Evolutionary conservation across 371 early-diverging fungal genomes (phyloP).

Genomic region (Mortierella sp.): DNA sequence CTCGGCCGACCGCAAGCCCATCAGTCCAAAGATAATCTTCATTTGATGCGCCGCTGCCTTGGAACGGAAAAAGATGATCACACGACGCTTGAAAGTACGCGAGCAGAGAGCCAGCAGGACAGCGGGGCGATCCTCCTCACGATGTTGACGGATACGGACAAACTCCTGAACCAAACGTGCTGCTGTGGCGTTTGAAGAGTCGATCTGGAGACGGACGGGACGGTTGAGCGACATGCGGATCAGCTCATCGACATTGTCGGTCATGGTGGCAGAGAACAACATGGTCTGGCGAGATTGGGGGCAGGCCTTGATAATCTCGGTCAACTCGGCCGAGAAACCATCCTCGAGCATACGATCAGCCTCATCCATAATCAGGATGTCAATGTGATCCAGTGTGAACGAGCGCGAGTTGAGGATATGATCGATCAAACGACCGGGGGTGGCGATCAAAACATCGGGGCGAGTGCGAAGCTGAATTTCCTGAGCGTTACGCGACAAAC

Average conservation of each 20-base stretch:
- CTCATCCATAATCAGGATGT: slow-evolving; percentile 99
- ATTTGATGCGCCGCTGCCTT: slow-evolving; percentile 97
- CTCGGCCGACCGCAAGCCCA: slow-evolving; percentile 94
- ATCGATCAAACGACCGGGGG: slow-evolving; percentile 99
- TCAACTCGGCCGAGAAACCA: slow-evolving; percentile 98
- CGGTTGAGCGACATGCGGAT: slow-evolving; percentile 92
- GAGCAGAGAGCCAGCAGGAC: slow-evolving; percentile 88
- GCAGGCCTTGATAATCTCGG: slow-evolving; percentile 93
- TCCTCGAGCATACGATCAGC: slow-evolving; percentile 99
- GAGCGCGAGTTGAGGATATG: slow-evolving; percentile 94
- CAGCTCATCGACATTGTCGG: slow-evolving; percentile 97
- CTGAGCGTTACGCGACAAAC: slow-evolving; percentile 92
- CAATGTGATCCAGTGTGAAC: slow-evolving; percentile 91
- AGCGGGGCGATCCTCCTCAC: slow-evolving; percentile 90
- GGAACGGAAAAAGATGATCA: slow-evolving; percentile 93
- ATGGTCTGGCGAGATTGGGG: slow-evolving; percentile 97
- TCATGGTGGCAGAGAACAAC: slow-evolving; percentile 99
- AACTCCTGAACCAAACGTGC: slow-evolving; percentile 93
- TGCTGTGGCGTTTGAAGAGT: slow-evolving; percentile 84
- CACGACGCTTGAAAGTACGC: slow-evolving; percentile 81
- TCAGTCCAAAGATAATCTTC: slow-evolving; percentile 94
- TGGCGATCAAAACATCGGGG: slow-evolving; percentile 99
- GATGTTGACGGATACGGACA: slow-evolving; percentile 90
- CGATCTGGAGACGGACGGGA: slow-evolving; percentile 94
- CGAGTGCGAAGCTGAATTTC: slow-evolving; percentile 91